Evolutionary conservation across 768 basidiomycete genomes (phyloP), one percentile per base, ranked within the genome.

Genomic region (Tephrocybe sp.): DNA sequence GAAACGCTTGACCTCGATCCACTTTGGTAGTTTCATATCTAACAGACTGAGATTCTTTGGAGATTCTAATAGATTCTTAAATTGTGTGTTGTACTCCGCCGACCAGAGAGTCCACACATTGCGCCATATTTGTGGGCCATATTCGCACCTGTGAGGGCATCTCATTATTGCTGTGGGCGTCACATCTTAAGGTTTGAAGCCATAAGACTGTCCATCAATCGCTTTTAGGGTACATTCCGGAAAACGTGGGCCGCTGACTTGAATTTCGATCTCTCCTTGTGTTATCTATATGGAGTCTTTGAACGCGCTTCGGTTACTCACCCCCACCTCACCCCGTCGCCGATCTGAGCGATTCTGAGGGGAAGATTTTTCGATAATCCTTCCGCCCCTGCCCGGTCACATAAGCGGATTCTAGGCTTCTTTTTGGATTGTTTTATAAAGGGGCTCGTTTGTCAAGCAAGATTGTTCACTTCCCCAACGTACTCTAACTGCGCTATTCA

Each of bases 221-320:
- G 12, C 13, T 30, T 35, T 31, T 21, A 30, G 27, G 43, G 32
- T 19, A 6, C 19, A 30, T 24, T 28, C 36, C 36, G 45, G 47
- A 27, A 32, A 48, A 36, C 25, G 16, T 44, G 19, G 12, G 47
- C 34, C 47, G 32, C 47, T 47, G 47, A 43, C 47, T 45, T 49
- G 6, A 22, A 32, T 28, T 48, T n/a, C n/a, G n/a, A n/a, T n/a
- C n/a, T n/a, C 19, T 18, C 21, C 39, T 50, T 40, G 21, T 18
- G 49, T 47, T 21, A 19, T 55, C 50, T 44, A 52, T 47, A 44
- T 49, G 50, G 54, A 45, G 42, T 47, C 28, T 37, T 25, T 27
- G 1, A 26, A 31, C 18, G 26, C 12, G 47, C 24, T 36, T 49
- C 25, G 48, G 4, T 36, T 26, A 15, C n/a, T 34, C 22, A 21